Conservation (phyloP, 2,329 filamentous ascomycete genomes). For the Aspergillus transmontanensis region DNA sequence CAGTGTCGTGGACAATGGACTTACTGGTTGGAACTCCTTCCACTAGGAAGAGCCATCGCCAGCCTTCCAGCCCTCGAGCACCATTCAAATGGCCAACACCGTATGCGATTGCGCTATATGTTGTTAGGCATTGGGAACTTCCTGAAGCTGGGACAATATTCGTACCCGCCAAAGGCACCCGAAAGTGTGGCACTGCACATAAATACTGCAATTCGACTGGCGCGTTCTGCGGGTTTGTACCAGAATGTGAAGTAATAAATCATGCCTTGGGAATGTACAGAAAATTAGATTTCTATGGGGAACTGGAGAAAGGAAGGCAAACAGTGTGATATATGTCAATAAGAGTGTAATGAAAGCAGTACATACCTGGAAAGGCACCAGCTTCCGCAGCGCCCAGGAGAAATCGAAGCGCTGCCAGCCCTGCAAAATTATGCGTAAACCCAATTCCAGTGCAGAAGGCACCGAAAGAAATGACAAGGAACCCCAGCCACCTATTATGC, state of each 20-base stretch:
- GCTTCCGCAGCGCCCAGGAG: constrained; percentile 21
- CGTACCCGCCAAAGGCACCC: constrained; percentile 4
- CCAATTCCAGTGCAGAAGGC: constrained; percentile 16
- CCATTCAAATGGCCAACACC: constrained; percentile 10
- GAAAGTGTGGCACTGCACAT: constrained; percentile 7
- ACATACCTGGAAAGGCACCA: constrained; percentile 16
- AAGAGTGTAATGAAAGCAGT: not conserved
- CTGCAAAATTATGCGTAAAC: constrained; percentile 9
- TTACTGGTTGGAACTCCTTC: constrained; percentile 1
- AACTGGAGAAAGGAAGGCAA: no score
- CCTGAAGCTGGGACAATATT: not conserved
- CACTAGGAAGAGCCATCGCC: constrained; percentile 14
- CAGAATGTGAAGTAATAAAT: constrained; percentile 40
- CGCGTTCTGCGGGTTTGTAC: constrained; percentile 39
- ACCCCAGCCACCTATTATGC: constrained; percentile 38
- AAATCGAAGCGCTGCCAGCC: constrained; percentile 17
- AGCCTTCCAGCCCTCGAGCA: not conserved
- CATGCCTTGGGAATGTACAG: constrained; percentile 18
- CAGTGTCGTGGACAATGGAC: not conserved
- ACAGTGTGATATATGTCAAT: no score
- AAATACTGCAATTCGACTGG: constrained; percentile 23
- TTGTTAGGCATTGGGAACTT: not conserved
- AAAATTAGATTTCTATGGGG: no score
- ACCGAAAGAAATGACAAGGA: constrained; percentile 25
- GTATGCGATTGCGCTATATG: constrained; percentile 9